Base-by-base conservation (phyloP, 2,329 filamentous ascomycete genomes). In the Penicillium sumatraense region DNA sequence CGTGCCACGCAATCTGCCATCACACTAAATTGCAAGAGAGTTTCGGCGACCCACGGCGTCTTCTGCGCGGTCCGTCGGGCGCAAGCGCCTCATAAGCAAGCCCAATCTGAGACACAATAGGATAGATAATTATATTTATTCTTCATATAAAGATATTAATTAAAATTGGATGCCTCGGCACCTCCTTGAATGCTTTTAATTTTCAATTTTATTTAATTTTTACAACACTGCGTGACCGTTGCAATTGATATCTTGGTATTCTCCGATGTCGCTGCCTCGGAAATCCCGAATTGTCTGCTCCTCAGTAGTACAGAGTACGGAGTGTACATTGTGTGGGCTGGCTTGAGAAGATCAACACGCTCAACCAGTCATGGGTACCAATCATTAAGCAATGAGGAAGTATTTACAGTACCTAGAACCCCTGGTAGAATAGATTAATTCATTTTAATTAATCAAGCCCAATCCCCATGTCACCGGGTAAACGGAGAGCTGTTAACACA, bases 41-140 rank as follows among this genome's bases (percentile, higher is more conserved):
- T 54, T 56, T 59, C 27, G 40, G 27, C 14, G 53, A 56, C 53
- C 56, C 53, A 54, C 53, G 38, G 38, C 27, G 26, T 21, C 33
- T 31, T 7, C 45, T 49, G 31, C 41, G 53, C 49, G 56, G 53
- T 59, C 56, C 53, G 56, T 41, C 33, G 41, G 40, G 14, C 27
- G 29, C 33, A 14, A 9, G 21, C 42, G 47, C 14, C 45, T 29
- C 14, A 13, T 16, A 38, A 20, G 21, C 24, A 48, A 42, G 11
- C 36, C 8, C 16, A 11, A 10, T 40, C 35, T 10, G 14, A 10
- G 6, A 10, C 40, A 11, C 21, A 5, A 5, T 16, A 42, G 14
- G 11, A 44, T 44, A n/a, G n/a, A n/a, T n/a, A n/a, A n/a, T n/a
- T n/a, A n/a, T n/a, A n/a, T n/a, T n/a, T n/a, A n/a, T n/a, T n/a